Base-by-base conservation (phyloP, 2,329 filamentous ascomycete genomes). In the Rasamsonia emersonii region DNA sequence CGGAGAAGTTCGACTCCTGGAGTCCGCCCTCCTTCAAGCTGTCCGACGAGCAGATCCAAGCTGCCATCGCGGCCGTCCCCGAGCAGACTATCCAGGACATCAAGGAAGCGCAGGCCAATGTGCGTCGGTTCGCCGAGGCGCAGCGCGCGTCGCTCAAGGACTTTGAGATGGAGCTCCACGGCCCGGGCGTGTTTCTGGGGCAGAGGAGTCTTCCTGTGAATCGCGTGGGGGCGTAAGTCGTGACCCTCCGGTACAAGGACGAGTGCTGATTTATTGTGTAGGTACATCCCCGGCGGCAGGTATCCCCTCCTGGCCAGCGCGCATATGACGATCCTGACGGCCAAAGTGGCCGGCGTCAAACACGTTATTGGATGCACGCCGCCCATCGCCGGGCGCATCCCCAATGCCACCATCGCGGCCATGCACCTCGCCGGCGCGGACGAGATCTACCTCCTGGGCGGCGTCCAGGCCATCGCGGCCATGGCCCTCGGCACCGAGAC, bases 241-340 rank as follows among this genome's bases (percentile, higher is more conserved):
- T 23, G 8, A 13, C 3, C 27, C 33, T 8, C 16, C 8, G 5
- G 3, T 11, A 18, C 15, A 13, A 6, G 9, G 8, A 10, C 9
- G 8, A 18, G 10, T 10, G 18, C 14, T 24, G n/a, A 17, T 15
- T 17, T n/a, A n/a, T 16, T 8, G 14, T 32, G 14, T 25, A 57
- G 54, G 0, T 69, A 68, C 39, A 68, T 71, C 24, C 68, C 68
- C 1, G 68, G 67, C 4, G 68, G 69, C 3, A 58, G 68, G 5
- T 73, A 73, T 37, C 66, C 69, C 0, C 56, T 73, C 3, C 62
- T 73, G 3, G 70, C 69, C 2, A 68, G 62, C 5, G 66, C 67
- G 2, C 70, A 73, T 44, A 73, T 72, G 70, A 72, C 69, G 2
- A 70, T 73, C 28, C 45, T 71, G 4, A 73, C 69, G 0, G 69